Conservation (phyloP, 805 yeast genomes). For the Yarrowia sp. region DNA sequence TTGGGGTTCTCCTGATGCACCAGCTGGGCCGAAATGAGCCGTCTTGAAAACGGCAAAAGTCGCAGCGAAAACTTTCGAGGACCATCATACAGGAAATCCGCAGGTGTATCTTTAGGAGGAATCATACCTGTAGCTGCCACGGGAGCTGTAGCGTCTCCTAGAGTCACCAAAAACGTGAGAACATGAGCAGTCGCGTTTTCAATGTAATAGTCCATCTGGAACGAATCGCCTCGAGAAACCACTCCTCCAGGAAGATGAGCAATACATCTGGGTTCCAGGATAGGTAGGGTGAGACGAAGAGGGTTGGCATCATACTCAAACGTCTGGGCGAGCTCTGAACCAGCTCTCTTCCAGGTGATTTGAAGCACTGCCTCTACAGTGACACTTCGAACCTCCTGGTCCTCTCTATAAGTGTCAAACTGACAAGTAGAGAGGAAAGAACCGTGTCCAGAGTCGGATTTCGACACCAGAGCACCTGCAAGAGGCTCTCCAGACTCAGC, state of each 20-base stretch:
- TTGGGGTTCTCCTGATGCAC: slow-evolving; percentile 19
- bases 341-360: not conserved
- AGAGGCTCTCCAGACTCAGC: not conserved
- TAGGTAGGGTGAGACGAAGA: slow-evolving; percentile 50
- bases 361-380: slow-evolving; percentile 30
- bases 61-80: slow-evolving; percentile 42
- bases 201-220: slow-evolving; percentile 44
- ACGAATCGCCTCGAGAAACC: slow-evolving; percentile 1
- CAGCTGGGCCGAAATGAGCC: slow-evolving; percentile 15
- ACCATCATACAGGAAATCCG: slow-evolving; percentile 43
- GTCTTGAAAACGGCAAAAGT: slow-evolving; percentile 58
- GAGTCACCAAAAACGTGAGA: slow-evolving; percentile 57
- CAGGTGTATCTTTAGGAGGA: slow-evolving; percentile 37
- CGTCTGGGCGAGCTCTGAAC: not conserved
- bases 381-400: slow-evolving; percentile 32
- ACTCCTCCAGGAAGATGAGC: slow-evolving; percentile 34
- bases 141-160: slow-evolving; percentile 33
- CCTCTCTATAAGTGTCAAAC: slow-evolving; percentile 29
- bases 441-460: slow-evolving; percentile 5
- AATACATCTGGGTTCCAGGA: slow-evolving; percentile 68
- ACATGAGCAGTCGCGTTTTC: slow-evolving; percentile 76
- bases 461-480: not conserved
- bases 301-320: slow-evolving; percentile 8
- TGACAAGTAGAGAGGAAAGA: slow-evolving; percentile 18
- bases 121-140: slow-evolving; percentile 18